Conservation (phyloP, 495 filamentous ascomycete genomes). For the Penicillium verhagenii region DNA sequence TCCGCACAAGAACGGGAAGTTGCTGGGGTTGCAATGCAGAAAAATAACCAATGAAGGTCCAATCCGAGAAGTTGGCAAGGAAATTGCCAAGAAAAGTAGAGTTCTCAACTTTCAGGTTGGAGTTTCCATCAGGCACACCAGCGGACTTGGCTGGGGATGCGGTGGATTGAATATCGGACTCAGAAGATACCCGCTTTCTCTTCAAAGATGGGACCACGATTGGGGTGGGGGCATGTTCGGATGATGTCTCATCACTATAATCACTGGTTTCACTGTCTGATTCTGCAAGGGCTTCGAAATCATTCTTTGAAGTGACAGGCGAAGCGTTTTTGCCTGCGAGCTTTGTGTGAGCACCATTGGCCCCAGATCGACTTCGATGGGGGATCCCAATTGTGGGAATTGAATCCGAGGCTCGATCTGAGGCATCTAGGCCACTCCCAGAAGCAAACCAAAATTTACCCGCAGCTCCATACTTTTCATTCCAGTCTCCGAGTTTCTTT, state of each 20-base stretch:
- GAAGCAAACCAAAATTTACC: slow-evolving; percentile 51
- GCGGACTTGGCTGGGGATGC: slow-evolving; percentile 32
- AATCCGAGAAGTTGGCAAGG: slow-evolving; percentile 46
- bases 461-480: slow-evolving; percentile 50
- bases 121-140: slow-evolving; percentile 17
- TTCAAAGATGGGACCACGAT: slow-evolving; percentile 30
- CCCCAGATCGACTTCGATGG: slow-evolving; percentile 19
- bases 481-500: slow-evolving; percentile 41
- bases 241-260: slow-evolving; percentile 30
- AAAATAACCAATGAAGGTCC: slow-evolving; percentile 44
- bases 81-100: slow-evolving; percentile 45
- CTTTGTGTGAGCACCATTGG: background rate
- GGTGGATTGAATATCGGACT: slow-evolving; percentile 30
- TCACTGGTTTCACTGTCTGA: slow-evolving; percentile 35
- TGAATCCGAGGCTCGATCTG: slow-evolving; percentile 13
- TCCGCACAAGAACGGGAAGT: slow-evolving; percentile 32
- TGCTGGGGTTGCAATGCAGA: slow-evolving; percentile 34
- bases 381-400: slow-evolving; percentile 47
- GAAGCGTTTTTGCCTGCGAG: slow-evolving; percentile 8
- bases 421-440: slow-evolving; percentile 3
- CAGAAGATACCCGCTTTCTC: slow-evolving; percentile 41
- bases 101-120: slow-evolving; percentile 27
- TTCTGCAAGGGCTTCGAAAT: slow-evolving; percentile 21
- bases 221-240: slow-evolving; percentile 23
- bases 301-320: slow-evolving; percentile 3